Conservation (phyloP, 176 grass and related monocot genomes). For the Carex littledalei region DNA sequence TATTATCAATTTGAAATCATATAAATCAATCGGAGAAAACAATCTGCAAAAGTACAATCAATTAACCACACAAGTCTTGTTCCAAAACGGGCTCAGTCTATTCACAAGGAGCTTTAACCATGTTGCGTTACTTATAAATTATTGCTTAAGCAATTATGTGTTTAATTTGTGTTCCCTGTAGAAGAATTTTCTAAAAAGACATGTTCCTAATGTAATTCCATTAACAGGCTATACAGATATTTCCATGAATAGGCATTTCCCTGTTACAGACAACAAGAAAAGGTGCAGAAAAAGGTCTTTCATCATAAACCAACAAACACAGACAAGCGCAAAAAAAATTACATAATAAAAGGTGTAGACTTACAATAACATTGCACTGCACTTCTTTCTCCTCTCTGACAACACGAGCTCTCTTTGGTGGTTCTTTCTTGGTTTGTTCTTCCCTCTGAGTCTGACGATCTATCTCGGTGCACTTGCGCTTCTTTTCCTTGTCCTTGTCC, state of each 20-base stretch:
- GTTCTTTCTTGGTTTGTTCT: not conserved
- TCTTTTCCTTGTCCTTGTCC: conserved; percentile 44
- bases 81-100: not conserved
- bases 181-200: not conserved
- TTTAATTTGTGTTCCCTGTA: not conserved
- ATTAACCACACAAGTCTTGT: not conserved
- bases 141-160: too few relatives aligned
- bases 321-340: not conserved
- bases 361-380: conserved; percentile 32
- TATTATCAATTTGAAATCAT: conserved; percentile 17
- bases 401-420: conserved; percentile 24
- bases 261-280: not conserved
- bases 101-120: too few relatives aligned
- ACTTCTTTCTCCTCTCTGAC: conserved; percentile 22
- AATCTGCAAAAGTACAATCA: not conserved
- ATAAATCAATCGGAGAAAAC: not conserved
- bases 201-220: not conserved
- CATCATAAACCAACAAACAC: not conserved
- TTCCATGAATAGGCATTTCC: not conserved
- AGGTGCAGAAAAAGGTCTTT: not conserved
- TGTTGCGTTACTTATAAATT: too few relatives aligned
- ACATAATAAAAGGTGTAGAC: conserved; percentile 16
- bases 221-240: not conserved
- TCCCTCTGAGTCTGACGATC: too few relatives aligned
- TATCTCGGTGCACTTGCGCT: conserved; percentile 21